Base-by-base conservation (phyloP, 176 grass and related monocot genomes). In the Cenchrus fungigraminus region DNA sequence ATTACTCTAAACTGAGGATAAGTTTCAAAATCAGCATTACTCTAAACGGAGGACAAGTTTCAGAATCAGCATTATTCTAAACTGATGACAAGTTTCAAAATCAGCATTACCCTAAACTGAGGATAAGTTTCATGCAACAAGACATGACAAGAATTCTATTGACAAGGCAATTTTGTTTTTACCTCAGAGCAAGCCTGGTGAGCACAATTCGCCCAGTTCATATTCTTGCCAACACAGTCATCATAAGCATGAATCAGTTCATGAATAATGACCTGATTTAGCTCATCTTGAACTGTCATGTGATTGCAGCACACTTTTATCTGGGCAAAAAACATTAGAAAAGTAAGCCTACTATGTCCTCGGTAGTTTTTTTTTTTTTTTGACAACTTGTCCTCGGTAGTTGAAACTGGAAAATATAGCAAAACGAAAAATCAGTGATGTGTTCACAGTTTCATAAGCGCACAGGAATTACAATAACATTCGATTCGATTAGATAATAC, bases 111-210 rank as follows among this genome's bases (percentile, higher is more conserved):
- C 77, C 77, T 37, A 65, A 63, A 52, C 15, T 37, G 17, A 66
- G 20, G 13, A 59, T 16, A 32, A 88, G 20, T 74, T 77, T 72
- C 20, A 62, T 59, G 20, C 22, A 20, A 74, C 1, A 9, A 31
- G 57, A 86, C 59, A 82, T 72, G 59, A 2, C 5, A 80, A 61
- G 32, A 43, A 68, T 13, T 83, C 20, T 20, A 82, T 31, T 84
- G 43, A 73, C 44, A 73, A 58, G 57, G n/a, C 17, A 65, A 66
- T 60, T 55, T 69, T 6, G 85, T 79, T 31, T 25, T 75, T 94
- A 94, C 97, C 93, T 96, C 97, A 20, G 93, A 94, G 86, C 97
- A 99, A 87, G 91, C 97, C 89, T 99, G 93, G 78, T 99, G 97
- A 68, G 78, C 93, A 71, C 97, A 99, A 90, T 99, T 96, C 66